phyloP scores from a whole-genome alignment of 2,329 filamentous ascomycete species.

The Talaromyces sp. region DNA sequence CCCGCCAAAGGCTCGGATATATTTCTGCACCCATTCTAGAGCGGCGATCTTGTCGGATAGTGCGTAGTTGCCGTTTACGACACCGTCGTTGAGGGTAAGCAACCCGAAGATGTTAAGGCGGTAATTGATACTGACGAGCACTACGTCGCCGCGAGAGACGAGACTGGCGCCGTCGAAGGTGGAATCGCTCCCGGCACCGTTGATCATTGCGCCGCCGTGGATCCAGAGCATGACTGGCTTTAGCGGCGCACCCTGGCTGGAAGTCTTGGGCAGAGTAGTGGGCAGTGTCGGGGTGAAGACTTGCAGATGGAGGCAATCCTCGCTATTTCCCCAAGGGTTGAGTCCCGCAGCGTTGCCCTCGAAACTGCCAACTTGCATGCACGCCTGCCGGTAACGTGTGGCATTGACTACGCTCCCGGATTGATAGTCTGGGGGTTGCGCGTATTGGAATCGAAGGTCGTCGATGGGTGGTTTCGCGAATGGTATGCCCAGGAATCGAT shows the following conservation, averaged over 20 bases:
- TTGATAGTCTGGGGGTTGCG: slow-evolving; percentile 24
- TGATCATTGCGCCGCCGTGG: slow-evolving; percentile 50
- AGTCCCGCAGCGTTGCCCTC: slow-evolving; percentile 14
- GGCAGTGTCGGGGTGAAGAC: slow-evolving; percentile 21
- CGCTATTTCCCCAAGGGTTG: slow-evolving; percentile 19
- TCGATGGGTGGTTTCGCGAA: slow-evolving; percentile 34
- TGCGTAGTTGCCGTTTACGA: slow-evolving; percentile 34
- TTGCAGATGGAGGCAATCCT: slow-evolving; percentile 37
- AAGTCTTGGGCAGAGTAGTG: neutral
- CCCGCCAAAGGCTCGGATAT: slow-evolving; percentile 42
- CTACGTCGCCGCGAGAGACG: slow-evolving; percentile 44
- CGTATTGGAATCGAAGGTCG: slow-evolving; percentile 26
- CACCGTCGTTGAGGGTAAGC: slow-evolving; percentile 48
- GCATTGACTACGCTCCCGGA: slow-evolving; percentile 21
- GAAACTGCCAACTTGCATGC: slow-evolving; percentile 28
- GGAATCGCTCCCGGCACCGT: slow-evolving; percentile 34
- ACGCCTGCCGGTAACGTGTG: slow-evolving; percentile 27
- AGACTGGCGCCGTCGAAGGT: slow-evolving; percentile 32
- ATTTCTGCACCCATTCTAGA: slow-evolving; percentile 40
- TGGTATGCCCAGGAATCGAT: slow-evolving; percentile 25
- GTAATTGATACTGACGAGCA: slow-evolving; percentile 49
- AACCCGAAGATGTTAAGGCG: slow-evolving; percentile 47
- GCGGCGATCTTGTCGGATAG: slow-evolving; percentile 36
- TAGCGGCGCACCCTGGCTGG: slow-evolving; percentile 20
- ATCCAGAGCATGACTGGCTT: slow-evolving; percentile 44